phyloP scores from a whole-genome alignment of 2,329 filamentous ascomycete genomes.

The Erysiphe pulchra region DNA sequence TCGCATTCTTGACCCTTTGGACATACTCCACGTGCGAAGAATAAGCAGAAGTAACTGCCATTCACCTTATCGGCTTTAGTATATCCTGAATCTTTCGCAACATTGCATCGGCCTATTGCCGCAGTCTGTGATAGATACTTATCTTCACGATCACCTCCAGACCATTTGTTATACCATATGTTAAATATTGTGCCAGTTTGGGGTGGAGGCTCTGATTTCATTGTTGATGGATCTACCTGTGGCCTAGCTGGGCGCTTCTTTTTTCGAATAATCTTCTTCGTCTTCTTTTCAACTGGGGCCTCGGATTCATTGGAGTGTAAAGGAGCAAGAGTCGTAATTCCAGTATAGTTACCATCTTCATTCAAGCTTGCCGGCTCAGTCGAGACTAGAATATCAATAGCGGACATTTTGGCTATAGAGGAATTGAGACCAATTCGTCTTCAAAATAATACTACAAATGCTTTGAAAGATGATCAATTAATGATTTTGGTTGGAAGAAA shows the following conservation, averaged over 20 bases:
- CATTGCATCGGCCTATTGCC: constrained; percentile 66
- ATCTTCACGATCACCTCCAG: constrained; percentile 80
- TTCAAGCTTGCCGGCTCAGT: no score
- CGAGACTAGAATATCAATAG: no score
- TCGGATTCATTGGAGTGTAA: no score
- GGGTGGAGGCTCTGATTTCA: constrained; percentile 63
- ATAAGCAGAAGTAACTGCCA: constrained; percentile 78
- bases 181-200: constrained; percentile 94
- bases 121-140: constrained; percentile 63
- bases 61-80: constrained; percentile 51
- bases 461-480: no score
- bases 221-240: constrained; percentile 64
- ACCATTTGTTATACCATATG: constrained; percentile 99
- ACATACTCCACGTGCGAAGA: constrained; percentile 61
- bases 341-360: no score
- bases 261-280: constrained; percentile 78
- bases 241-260: constrained; percentile 75
- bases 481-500: no score
- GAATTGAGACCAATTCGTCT: no score
- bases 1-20: constrained; percentile 82
- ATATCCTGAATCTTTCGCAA: constrained; percentile 55
- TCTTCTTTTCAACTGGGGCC: constrained; percentile 22
- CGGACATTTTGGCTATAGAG: no score
- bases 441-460: no score
- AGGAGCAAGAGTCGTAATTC: no score